phyloP scores from a whole-genome alignment of 148 eudicot genomes.

The Diospyros lotus region DNA sequence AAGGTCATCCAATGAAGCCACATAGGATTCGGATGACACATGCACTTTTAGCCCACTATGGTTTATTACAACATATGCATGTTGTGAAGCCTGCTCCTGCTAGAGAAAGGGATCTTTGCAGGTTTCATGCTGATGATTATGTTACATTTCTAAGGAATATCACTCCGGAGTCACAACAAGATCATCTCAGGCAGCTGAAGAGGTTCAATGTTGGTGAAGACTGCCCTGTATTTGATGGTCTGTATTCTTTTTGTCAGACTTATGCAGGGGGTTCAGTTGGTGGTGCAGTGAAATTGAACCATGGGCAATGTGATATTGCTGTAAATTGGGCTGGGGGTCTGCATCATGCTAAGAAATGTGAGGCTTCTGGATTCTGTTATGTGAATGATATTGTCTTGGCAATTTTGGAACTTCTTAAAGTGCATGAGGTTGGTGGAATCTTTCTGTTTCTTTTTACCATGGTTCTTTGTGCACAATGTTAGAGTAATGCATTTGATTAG shows the following conservation, averaged over 20 bases:
- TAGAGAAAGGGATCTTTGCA: constrained; percentile 48
- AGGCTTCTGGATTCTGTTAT: constrained; percentile 71
- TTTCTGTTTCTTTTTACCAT: neutral
- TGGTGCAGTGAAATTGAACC: constrained; percentile 61
- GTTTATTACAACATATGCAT: constrained; percentile 56
- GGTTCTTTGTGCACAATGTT: neutral
- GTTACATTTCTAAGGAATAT: constrained; percentile 49
- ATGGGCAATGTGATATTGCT: constrained; percentile 50
- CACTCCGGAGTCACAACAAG: constrained; percentile 61
- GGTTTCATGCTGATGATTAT: constrained; percentile 64
- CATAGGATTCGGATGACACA: constrained; percentile 63
- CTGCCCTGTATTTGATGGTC: constrained; percentile 66
- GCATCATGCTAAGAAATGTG: constrained; percentile 69
- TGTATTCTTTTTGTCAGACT: constrained; percentile 62
- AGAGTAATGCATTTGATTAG: neutral
- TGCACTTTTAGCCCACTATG: constrained; percentile 57
- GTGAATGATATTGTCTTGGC: constrained; percentile 65
- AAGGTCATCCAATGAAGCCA: constrained; percentile 74
- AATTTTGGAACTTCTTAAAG: constrained; percentile 62
- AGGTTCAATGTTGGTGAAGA: constrained; percentile 76
- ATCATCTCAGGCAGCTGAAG: constrained; percentile 56
- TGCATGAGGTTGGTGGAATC: constrained; percentile 45
- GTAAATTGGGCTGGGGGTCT: constrained; percentile 72
- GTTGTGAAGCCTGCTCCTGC: constrained; percentile 55
- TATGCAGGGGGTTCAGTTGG: constrained; percentile 69